A percentile compares a stretch with the other conserved stretches of the same genome.
These are phyloP conservation scores for Naganishia randhawae DNA, from an alignment of 768 basidiomycete genomes.

Conservation along the genomic window DNA sequence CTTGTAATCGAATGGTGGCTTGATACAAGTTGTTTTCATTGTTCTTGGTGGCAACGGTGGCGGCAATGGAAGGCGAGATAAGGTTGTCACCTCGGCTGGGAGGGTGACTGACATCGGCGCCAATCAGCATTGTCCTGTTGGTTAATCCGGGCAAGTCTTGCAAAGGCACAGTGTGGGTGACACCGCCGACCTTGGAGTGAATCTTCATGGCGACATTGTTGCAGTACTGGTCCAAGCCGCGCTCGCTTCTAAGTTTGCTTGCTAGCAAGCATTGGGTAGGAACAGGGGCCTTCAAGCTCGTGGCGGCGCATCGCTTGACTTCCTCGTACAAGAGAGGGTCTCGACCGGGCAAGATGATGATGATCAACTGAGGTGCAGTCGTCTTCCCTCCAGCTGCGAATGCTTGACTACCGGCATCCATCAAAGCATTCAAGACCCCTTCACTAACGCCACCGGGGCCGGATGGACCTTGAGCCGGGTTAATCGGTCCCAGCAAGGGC, in stretches of 20 bases:
- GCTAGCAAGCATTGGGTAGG: conserved; percentile 49
- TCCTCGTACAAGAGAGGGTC: conserved; percentile 46
- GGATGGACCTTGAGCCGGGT: conserved; percentile 30
- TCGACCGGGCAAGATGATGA: conserved; percentile 46
- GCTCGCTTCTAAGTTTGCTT: conserved; percentile 36
- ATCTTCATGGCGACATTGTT: conserved; percentile 50
- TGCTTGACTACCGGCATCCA: conserved; percentile 29
- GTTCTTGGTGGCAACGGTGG: conserved; percentile 47
- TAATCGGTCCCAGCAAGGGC: conserved; percentile 36
- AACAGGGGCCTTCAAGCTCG: conserved; percentile 40
- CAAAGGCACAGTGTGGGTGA: conserved; percentile 45
- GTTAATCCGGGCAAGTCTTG: conserved; percentile 30
- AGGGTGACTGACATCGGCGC: conserved; percentile 48
- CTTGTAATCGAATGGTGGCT: conserved; percentile 37
- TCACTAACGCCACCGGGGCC: neutral
- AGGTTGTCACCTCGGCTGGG: conserved; percentile 38
- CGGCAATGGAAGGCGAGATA: conserved; percentile 46
- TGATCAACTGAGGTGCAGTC: conserved; percentile 43
- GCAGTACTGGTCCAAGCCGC: conserved; percentile 46
- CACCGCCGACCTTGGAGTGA: conserved; percentile 47
- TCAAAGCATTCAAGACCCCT: conserved; percentile 1
- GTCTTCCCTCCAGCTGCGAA: conserved; percentile 37
- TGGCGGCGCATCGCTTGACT: conserved; percentile 43
- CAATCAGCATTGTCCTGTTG: conserved; percentile 49
- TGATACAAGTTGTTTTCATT: conserved; percentile 33